Conservation (phyloP, 257 asterid species). For the Fraxinus quadrangulata region DNA sequence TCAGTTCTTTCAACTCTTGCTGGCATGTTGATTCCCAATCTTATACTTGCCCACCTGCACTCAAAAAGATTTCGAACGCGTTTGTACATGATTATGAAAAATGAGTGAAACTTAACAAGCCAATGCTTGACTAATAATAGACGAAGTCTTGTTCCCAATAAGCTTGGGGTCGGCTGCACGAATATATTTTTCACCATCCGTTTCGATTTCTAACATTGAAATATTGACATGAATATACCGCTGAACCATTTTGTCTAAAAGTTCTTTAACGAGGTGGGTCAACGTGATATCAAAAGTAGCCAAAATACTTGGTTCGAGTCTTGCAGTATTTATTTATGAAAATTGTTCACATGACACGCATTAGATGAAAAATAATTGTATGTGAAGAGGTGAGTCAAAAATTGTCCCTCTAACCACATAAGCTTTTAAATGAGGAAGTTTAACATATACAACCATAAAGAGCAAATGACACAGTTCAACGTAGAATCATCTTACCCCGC, state of each 20-base stretch:
- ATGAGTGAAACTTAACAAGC: background rate
- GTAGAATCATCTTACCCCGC: slow-evolving; percentile 53
- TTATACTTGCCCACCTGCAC: slow-evolving; percentile 82
- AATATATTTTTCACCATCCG: no score
- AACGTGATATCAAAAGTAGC: background rate
- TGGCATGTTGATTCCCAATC: slow-evolving; percentile 85
- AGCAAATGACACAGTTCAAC: background rate
- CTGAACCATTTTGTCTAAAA: background rate
- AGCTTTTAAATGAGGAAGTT: background rate
- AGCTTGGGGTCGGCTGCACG: no score
- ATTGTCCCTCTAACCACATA: background rate
- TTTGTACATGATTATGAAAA: background rate
- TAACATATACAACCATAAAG: background rate
- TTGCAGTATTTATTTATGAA: no score
- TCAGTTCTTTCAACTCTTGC: slow-evolving; percentile 80
- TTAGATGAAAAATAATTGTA: no score
- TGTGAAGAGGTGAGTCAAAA: background rate
- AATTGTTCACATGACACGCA: no score
- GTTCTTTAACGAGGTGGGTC: background rate
- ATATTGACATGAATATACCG: background rate
- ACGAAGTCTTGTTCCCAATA: background rate
- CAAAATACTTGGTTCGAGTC: no score
- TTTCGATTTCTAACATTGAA: background rate
- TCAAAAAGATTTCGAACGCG: background rate
- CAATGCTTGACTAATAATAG: background rate